These are phyloP conservation scores for Datisca glomerata DNA, from an alignment of 306 rosid species.

Conservation along the genomic window DNA sequence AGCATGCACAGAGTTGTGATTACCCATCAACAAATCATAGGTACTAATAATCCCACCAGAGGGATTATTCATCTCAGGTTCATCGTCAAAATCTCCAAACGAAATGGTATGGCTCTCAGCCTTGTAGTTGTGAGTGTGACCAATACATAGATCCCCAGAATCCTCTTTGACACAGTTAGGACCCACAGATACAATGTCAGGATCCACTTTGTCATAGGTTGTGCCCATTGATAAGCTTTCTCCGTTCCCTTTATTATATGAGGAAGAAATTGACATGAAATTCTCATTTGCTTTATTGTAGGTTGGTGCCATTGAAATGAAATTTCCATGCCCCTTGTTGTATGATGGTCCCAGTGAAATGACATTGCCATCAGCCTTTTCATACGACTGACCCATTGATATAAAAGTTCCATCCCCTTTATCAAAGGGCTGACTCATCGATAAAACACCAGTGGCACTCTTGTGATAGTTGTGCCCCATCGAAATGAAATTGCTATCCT, in stretches of 20 bases:
- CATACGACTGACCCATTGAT: slow-evolving; percentile 67
- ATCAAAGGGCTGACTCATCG: slow-evolving; percentile 60
- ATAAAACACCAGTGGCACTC: slow-evolving; percentile 34
- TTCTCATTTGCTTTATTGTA: slow-evolving; percentile 45
- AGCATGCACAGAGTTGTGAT: slow-evolving; percentile 42
- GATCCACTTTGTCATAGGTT: slow-evolving; percentile 40
- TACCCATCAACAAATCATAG: slow-evolving; percentile 49
- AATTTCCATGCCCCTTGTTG: slow-evolving; percentile 49
- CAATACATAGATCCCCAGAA: slow-evolving; percentile 36
- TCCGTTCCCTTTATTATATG: slow-evolving; percentile 35
- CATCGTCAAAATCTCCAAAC: slow-evolving; percentile 60
- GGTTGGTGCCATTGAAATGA: slow-evolving; percentile 45
- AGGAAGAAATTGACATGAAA: slow-evolving; percentile 50
- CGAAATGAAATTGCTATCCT: slow-evolving; percentile 45
- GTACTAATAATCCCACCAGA: slow-evolving; percentile 52
- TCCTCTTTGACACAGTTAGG: slow-evolving; percentile 42
- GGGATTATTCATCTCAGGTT: slow-evolving; percentile 33
- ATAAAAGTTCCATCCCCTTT: slow-evolving; percentile 61
- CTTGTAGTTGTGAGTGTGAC: slow-evolving; percentile 40
- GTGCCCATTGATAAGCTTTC: slow-evolving; percentile 44
- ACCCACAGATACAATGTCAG: slow-evolving; percentile 33
- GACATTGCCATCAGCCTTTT: slow-evolving; percentile 42
- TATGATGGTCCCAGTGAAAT: slow-evolving; percentile 54
- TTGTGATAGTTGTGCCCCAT: slow-evolving; percentile 67
- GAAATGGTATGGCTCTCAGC: slow-evolving; percentile 50